Evolutionary conservation across 768 basidiomycete species (phyloP).

Genomic region (Collybia sp.): DNA sequence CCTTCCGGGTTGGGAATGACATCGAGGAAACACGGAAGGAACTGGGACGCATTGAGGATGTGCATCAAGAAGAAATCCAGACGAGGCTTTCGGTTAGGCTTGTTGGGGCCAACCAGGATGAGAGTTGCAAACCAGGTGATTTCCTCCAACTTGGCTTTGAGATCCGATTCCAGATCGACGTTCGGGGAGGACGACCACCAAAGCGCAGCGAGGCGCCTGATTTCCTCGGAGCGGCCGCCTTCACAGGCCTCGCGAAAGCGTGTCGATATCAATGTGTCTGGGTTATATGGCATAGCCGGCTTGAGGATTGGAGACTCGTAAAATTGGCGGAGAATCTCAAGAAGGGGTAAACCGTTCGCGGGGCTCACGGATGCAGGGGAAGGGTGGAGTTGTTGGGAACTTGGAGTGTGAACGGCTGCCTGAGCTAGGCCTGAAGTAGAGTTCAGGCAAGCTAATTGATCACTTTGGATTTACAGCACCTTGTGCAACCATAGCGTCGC

Average conservation of each 20-base stretch:
- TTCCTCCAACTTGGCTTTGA: conserved; percentile 37
- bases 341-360: conserved; percentile 31
- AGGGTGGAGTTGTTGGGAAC: too few species aligned
- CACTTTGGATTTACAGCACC: conserved; percentile 13
- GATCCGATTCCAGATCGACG: conserved; percentile 28
- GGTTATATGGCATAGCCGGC: conserved; percentile 50
- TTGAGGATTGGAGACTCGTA: conserved; percentile 45
- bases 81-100: conserved; percentile 40
- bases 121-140: conserved; percentile 43
- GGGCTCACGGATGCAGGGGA: too few species aligned
- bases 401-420: too few species aligned
- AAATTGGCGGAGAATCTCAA: conserved; percentile 44
- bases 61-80: conserved; percentile 62
- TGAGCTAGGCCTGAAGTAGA: too few species aligned
- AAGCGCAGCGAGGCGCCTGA: conserved; percentile 35
- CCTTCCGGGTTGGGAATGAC: conserved; percentile 25
- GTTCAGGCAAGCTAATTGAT: conserved; percentile 1
- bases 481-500: conserved; percentile 39
- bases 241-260: conserved; percentile 27
- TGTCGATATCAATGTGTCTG: conserved; percentile 31
- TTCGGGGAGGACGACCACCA: conserved; percentile 30
- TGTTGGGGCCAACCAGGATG: conserved; percentile 42
- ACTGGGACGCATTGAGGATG: conserved; percentile 45
- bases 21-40: conserved; percentile 38
- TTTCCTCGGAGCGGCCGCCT: conserved; percentile 38